Percentiles rank a stretch among this genome's conserved stretches.
Evolutionary conservation across 441 rosid genomes (phyloP).

Genomic region (Erodium moschatum): DNA sequence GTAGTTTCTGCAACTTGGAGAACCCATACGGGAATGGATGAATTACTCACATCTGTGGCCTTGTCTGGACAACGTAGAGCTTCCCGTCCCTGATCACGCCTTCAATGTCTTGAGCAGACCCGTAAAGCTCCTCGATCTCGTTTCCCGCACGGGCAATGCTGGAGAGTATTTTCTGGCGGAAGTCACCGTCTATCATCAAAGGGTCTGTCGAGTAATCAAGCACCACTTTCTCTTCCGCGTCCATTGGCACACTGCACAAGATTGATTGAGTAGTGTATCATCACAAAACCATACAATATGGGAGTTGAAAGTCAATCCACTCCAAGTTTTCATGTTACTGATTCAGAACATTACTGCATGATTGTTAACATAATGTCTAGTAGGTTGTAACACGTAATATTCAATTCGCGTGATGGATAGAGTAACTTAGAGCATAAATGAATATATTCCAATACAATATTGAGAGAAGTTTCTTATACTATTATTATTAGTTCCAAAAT

Average conservation of each 20-base stretch:
- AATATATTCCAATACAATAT: too few relatives aligned
- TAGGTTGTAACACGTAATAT: too few relatives aligned
- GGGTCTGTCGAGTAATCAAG: slow-evolving; percentile 76
- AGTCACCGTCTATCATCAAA: slow-evolving; percentile 49
- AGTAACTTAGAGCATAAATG: too few relatives aligned
- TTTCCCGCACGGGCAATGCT: slow-evolving; percentile 69
- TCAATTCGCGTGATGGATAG: too few relatives aligned
- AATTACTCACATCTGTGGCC: slow-evolving; percentile 70
- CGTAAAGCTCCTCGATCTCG: slow-evolving; percentile 74
- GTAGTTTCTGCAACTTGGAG: too few relatives aligned
- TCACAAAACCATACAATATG: neutral
- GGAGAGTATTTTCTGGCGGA: slow-evolving; percentile 54
- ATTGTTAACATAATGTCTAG: too few relatives aligned
- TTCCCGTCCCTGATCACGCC: slow-evolving; percentile 84
- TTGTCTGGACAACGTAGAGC: slow-evolving; percentile 80
- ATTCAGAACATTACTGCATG: neutral
- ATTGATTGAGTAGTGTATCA: slow-evolving; percentile 1
- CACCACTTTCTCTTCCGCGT: slow-evolving; percentile 67
- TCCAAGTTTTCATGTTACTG: neutral
- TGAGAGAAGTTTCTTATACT: too few relatives aligned
- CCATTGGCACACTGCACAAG: slow-evolving; percentile 84
- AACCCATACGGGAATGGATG: neutral
- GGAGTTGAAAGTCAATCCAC: neutral
- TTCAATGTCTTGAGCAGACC: slow-evolving; percentile 89
- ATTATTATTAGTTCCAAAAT: too few relatives aligned